Base-by-base conservation (phyloP, 2,329 filamentous ascomycete genomes). In the Pleoardoris graminearum region DNA sequence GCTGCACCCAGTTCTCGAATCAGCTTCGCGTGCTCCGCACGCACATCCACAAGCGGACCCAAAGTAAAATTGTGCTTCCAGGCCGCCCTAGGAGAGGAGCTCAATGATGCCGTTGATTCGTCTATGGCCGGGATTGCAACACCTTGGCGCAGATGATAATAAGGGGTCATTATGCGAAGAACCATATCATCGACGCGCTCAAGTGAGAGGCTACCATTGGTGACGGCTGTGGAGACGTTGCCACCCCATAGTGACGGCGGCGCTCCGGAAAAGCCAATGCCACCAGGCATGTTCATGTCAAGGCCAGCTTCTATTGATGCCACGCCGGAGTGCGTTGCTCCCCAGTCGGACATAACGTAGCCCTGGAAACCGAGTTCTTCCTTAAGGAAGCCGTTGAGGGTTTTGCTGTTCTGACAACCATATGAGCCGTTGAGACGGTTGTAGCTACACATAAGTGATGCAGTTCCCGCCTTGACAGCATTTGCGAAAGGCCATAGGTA, bases 401-500 rank as follows among this genome's bases (percentile, higher is more conserved):
- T 59, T 60, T 80, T 67, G 8, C 51, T 60, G 39, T 72, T 73
- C 27, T 72, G 59, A 46, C 71, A 74, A 5, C 57, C 61, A 36
- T 71, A 69, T 7, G 61, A 61, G 10, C 62, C 61, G 29, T 73
- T 72, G 42, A 72, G 54, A 4, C 65, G 57, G 7, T 77, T 64
- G 43, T 77, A 77, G 0, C 68, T 74, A 57, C 85, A 88, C 85
- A 88, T 88, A 33, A 87, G 71, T 0, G 80, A 81, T 0, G 77
- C 80, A 0, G 79, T 80, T 0, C 84, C 84, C 3, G 84, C 83
- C 10, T 70, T 75, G 3, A 88, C 70, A 0, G 82, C 80, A 51
- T 88, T 82, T 54, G 83, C 79, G 54, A 88, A 89, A 0, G 85
- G 85, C 80, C 84, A 88, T 0, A 85, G 75, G 50, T 88, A 88